Evolutionary conservation across 1,284 basidiomycete genomes (phyloP).

Genomic region (Cutaneotrichosporon spelunceum): DNA sequence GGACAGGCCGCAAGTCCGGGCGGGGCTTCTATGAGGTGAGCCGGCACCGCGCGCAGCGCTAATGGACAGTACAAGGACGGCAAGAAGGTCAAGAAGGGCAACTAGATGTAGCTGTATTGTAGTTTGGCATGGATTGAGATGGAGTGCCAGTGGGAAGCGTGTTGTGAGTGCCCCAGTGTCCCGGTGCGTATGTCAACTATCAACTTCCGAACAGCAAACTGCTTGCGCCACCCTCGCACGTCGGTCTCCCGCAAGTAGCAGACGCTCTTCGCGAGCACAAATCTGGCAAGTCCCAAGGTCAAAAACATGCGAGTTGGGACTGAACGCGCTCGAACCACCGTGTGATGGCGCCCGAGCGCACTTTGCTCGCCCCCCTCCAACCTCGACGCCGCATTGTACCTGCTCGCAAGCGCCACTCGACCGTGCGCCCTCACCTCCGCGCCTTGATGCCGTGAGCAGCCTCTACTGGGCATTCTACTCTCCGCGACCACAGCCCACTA

Average conservation of each 20-base stretch:
- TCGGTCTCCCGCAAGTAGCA: neutral
- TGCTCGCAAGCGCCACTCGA: neutral
- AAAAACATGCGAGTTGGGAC: neutral
- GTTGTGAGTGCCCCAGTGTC: no score
- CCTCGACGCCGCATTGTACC: neutral
- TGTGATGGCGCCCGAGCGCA: neutral
- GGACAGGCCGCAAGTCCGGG: constrained; percentile 57
- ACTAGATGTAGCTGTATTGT: neutral
- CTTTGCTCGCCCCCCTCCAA: neutral
- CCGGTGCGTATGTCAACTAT: neutral
- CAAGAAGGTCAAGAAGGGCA: constrained; percentile 8
- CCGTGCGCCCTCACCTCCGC: neutral
- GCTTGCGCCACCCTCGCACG: neutral
- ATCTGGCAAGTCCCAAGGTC: neutral
- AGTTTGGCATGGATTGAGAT: neutral
- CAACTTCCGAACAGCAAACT: neutral
- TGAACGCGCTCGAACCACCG: neutral
- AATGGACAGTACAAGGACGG: constrained; percentile 8
- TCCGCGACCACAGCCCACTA: neutral
- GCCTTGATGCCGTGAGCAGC: neutral
- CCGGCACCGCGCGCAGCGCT: neutral
- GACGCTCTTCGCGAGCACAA: neutral
- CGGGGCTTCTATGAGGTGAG: constrained; percentile 48
- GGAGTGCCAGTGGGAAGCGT: neutral
- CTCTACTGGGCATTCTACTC: neutral